Evolutionary conservation across 805 yeast species (phyloP).

Genomic region (Naumovozyma baii): DNA sequence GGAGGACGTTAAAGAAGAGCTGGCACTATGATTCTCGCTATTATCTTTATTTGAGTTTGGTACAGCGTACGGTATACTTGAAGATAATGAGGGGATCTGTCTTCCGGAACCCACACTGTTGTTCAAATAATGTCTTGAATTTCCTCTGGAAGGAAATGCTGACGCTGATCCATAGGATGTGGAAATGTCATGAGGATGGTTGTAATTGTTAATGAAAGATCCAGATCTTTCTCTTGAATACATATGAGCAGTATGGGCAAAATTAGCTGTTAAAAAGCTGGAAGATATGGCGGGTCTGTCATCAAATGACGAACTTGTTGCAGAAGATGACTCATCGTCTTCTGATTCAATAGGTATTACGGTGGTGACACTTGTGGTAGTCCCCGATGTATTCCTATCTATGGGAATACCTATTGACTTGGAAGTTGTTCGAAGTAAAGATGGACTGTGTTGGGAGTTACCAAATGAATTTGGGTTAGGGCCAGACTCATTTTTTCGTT

Average conservation of each 20-base stretch:
- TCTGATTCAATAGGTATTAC: conserved; percentile 24
- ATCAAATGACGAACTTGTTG: conserved; percentile 8
- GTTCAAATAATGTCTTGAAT: conserved; percentile 6
- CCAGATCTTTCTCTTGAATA: conserved; percentile 17
- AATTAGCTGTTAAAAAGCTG: conserved; percentile 27
- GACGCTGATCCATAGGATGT: conserved; percentile 81
- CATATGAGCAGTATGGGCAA: conserved; percentile 30
- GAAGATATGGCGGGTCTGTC: conserved; percentile 12
- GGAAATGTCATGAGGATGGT: conserved; percentile 1
- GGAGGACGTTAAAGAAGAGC: conserved; percentile 28
- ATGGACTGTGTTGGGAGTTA: conserved; percentile 1
- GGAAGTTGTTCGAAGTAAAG: conserved; percentile 10
- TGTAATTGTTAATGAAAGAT: conserved; percentile 16
- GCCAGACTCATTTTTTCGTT: conserved; percentile 10
- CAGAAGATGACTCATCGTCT: conserved; percentile 8
- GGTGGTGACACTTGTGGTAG: conserved; percentile 23
- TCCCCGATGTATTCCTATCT: conserved; percentile 6
- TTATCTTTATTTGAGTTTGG: conserved; percentile 47
- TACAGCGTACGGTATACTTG: conserved; percentile 60
- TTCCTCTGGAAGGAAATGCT: conserved; percentile 57
- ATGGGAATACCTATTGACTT: conserved; percentile 11
- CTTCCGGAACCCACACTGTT: conserved; percentile 3
- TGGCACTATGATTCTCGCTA: conserved; percentile 11
- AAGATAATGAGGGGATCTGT: conserved; percentile 39
- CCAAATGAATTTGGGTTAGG: conserved; percentile 1